Conservation (phyloP, 768 basidiomycete species). For the Boletus rufocinnamomeus region DNA sequence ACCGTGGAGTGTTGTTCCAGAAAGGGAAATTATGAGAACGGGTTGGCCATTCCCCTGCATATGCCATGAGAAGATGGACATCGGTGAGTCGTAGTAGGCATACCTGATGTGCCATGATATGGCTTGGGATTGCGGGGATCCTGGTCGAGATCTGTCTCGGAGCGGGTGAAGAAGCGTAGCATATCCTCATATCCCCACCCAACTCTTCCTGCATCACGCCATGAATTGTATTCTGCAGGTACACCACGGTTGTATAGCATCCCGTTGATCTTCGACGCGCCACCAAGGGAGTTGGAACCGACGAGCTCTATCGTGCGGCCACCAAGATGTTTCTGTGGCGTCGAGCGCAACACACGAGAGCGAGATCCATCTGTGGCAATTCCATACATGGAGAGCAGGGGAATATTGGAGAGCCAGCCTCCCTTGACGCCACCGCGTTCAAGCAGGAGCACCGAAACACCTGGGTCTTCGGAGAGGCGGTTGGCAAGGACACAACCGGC, state of each 20-base stretch:
- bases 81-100: not conserved
- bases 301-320: not conserved
- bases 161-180: not conserved
- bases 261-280: not conserved
- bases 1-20: not conserved
- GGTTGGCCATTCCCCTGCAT: not conserved
- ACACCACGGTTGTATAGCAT: not conserved
- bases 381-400: not conserved
- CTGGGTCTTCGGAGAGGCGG: not conserved
- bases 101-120: not conserved
- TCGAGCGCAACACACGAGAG: not conserved
- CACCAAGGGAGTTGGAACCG: not conserved
- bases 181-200: not conserved
- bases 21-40: not conserved
- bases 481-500: not conserved
- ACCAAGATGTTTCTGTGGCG: not conserved
- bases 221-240: not conserved
- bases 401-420: not conserved
- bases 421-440: not conserved
- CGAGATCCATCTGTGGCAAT: not conserved
- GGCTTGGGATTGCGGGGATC: not conserved
- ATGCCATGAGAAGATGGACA: not conserved
- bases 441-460: not conserved
- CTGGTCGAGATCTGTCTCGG: not conserved
- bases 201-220: not conserved